Percentiles rank a stretch among this genome's conserved stretches.
phyloP scores from a whole-genome alignment of 2,329 filamentous ascomycete genomes.

The Fusarium multiceps region DNA sequence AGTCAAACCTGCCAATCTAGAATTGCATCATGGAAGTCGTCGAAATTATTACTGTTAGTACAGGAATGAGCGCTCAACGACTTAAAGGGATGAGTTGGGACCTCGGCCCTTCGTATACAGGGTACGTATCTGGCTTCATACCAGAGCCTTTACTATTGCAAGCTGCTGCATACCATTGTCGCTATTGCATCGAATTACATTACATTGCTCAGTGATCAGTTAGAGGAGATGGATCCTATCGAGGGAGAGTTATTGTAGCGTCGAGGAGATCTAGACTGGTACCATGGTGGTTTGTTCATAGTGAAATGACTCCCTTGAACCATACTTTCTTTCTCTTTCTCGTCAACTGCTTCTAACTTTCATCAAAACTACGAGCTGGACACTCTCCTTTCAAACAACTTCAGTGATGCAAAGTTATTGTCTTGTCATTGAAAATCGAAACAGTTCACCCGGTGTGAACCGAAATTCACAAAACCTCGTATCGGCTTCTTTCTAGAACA shows the following conservation, averaged over 20 bases:
- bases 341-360: slow-evolving; percentile 10
- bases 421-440: not conserved
- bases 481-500: not conserved
- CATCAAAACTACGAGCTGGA: not conserved
- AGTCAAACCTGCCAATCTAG: not conserved
- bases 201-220: not conserved
- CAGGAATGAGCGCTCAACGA: slow-evolving; percentile 34
- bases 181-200: slow-evolving; percentile 1
- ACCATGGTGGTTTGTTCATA: slow-evolving; percentile 1
- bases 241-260: slow-evolving; percentile 21
- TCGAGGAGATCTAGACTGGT: not conserved
- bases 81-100: slow-evolving; percentile 13
- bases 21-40: not conserved
- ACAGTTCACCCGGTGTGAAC: slow-evolving; percentile 24
- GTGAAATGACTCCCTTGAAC: not conserved
- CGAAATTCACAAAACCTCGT: not conserved
- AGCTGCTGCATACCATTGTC: slow-evolving; percentile 25
- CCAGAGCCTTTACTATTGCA: slow-evolving; percentile 27
- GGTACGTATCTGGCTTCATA: slow-evolving; percentile 26
- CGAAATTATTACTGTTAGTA: not conserved
- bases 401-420: not conserved
- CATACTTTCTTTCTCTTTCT: slow-evolving; percentile 11
- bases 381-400: not conserved
- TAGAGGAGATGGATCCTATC: not conserved
- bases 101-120: slow-evolving; percentile 7